Conservation (phyloP, 2,329 filamentous ascomycete genomes). For the Neocatenulostroma microsporum region DNA sequence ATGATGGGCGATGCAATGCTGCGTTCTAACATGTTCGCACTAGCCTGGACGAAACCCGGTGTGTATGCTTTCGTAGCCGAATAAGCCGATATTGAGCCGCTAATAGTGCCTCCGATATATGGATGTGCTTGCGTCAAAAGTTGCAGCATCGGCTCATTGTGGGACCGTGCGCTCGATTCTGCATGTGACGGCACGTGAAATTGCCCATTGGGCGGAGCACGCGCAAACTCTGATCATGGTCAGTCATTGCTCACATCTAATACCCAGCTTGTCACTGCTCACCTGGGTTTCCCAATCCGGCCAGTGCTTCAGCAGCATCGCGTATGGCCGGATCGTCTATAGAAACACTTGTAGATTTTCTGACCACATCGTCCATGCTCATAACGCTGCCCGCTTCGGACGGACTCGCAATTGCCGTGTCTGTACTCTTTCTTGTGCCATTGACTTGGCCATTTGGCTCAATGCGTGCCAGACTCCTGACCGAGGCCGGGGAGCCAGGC, state of each 20-base stretch:
- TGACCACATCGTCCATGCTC: slow-evolving; percentile 32
- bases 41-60: slow-evolving; percentile 74
- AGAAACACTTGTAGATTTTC: slow-evolving; percentile 36
- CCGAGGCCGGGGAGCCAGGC: slow-evolving; percentile 18
- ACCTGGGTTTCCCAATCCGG: slow-evolving; percentile 42
- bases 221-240: slow-evolving; percentile 34
- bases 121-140: slow-evolving; percentile 85
- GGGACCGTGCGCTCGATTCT: slow-evolving; percentile 18
- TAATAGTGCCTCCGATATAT: slow-evolving; percentile 66
- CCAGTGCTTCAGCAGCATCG: slow-evolving; percentile 44
- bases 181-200: slow-evolving; percentile 18
- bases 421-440: slow-evolving; percentile 23
- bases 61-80: slow-evolving; percentile 84
- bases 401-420: slow-evolving; percentile 35
- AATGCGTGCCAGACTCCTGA: slow-evolving; percentile 27
- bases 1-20: slow-evolving; percentile 75
- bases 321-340: slow-evolving; percentile 44
- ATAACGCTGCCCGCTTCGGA: slow-evolving; percentile 38
- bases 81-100: slow-evolving; percentile 77
- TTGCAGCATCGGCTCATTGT: slow-evolving; percentile 61
- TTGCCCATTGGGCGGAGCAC: slow-evolving; percentile 31
- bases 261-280: too few relatives aligned
- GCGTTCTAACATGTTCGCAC: slow-evolving; percentile 83
- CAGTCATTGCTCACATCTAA: slow-evolving; percentile 3
- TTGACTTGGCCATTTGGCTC: slow-evolving; percentile 28